Percentiles rank a stretch among this genome's conserved stretches.
phyloP scores from a whole-genome alignment of 139 green algal species.

The Astrephomene gubernaculifera region DNA sequence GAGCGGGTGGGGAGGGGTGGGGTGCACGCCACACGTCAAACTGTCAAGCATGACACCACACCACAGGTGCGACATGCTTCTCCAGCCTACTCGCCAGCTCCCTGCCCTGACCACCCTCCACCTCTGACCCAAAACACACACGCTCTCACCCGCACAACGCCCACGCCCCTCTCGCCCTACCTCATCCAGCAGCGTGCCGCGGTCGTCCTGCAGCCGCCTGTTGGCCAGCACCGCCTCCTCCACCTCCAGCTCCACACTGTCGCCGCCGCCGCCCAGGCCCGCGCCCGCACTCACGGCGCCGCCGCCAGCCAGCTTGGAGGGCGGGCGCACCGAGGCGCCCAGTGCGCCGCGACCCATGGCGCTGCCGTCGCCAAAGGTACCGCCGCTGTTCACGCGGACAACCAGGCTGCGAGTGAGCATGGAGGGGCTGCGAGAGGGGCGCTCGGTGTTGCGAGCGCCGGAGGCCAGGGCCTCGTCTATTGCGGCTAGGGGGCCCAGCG shows the following conservation, averaged over 20 bases:
- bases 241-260: constrained; percentile 38
- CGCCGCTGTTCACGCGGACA: constrained; percentile 14
- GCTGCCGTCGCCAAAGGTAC: not conserved
- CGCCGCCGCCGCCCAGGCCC: not conserved
- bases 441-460: not conserved
- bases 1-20: not conserved
- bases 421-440: constrained; percentile 9
- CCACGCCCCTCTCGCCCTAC: not conserved
- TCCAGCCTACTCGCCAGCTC: not conserved
- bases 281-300: not conserved
- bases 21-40: not conserved
- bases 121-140: not conserved
- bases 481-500: no score
- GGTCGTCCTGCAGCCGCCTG: constrained; percentile 41
- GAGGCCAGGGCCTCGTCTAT: not conserved
- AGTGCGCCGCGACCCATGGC: not conserved
- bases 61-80: not conserved
- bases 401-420: constrained; percentile 9
- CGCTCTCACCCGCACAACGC: not conserved
- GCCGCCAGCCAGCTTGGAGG: constrained; percentile 9
- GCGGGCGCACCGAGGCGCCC: not conserved
- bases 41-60: not conserved
- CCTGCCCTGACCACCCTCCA: not conserved
- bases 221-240: constrained; percentile 52
- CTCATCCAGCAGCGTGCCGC: constrained; percentile 49